Evolutionary conservation across 768 basidiomycete genomes (phyloP).

Genomic region (Russula vinacea): DNA sequence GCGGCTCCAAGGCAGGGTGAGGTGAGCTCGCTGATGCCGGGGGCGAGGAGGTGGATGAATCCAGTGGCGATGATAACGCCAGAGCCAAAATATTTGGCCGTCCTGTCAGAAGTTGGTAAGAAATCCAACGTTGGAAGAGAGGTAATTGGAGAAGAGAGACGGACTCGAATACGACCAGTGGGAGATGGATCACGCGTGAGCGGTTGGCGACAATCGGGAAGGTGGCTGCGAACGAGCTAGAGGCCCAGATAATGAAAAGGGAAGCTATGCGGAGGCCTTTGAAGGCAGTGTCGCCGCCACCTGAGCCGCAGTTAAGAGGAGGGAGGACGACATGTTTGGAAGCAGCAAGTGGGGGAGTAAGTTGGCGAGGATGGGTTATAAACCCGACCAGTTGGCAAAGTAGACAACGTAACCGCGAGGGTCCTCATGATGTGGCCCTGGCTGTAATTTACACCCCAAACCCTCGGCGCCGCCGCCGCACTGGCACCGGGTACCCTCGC

Average conservation of each 20-base stretch:
- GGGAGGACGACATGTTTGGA: background rate
- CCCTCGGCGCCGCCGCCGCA: background rate
- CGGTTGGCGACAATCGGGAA: conserved; percentile 67
- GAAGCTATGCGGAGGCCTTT: conserved; percentile 62
- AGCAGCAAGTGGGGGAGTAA: background rate
- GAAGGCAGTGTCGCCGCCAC: conserved; percentile 50
- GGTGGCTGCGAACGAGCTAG: conserved; percentile 57
- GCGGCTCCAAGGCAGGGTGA: conserved; percentile 64
- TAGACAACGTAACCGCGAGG: conserved; percentile 1
- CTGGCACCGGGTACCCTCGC: conserved; percentile 23
- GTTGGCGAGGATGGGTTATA: background rate
- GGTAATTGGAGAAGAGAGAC: conserved; percentile 34
- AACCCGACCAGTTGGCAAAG: background rate
- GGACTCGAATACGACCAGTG: conserved; percentile 65
- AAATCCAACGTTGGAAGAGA: background rate
- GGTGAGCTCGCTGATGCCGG: conserved; percentile 67
- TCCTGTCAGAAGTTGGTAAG: background rate
- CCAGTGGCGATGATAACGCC: conserved; percentile 24
- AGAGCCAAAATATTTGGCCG: conserved; percentile 29
- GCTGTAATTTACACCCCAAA: background rate
- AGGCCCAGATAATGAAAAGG: conserved; percentile 67
- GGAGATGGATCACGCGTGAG: conserved; percentile 52
- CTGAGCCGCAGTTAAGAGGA: conserved; percentile 45
- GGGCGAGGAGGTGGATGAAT: conserved; percentile 42
- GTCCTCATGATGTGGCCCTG: conserved; percentile 2